These are phyloP conservation scores for Globisporangium nodosum DNA, from an alignment of 352 stramenopile species.

Conservation along the genomic window DNA sequence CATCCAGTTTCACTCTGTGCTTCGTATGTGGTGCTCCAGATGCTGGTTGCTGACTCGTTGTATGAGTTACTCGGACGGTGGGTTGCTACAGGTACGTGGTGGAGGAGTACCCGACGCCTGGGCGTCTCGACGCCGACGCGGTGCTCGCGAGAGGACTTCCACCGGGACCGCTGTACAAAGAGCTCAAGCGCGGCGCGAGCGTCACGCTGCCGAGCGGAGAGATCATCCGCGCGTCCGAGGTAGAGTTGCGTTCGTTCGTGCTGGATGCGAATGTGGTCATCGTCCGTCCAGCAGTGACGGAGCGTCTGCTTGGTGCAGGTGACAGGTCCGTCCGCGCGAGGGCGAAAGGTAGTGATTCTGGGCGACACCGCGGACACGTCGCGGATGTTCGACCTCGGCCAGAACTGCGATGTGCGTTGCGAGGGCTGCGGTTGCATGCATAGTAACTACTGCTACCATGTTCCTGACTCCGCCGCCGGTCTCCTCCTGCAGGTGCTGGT, in stretches of 20 bases:
- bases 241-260: slow-evolving; percentile 14
- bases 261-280: neutral
- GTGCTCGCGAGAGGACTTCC: slow-evolving; percentile 78
- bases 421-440: too few species aligned
- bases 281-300: neutral
- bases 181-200: slow-evolving; percentile 85
- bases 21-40: too few species aligned
- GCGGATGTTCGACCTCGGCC: slow-evolving; percentile 68
- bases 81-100: slow-evolving; percentile 54
- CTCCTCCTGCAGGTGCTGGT: slow-evolving; percentile 56
- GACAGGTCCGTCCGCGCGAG: slow-evolving; percentile 44
- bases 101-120: slow-evolving; percentile 63
- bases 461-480: neutral
- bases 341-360: slow-evolving; percentile 74
- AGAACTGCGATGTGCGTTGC: slow-evolving; percentile 59
- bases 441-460: neutral
- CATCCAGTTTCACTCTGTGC: too few species aligned
- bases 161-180: slow-evolving; percentile 84
- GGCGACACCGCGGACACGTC: slow-evolving; percentile 74
- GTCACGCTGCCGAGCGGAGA: slow-evolving; percentile 80
- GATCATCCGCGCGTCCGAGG: slow-evolving; percentile 72
- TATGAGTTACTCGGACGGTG: neutral
- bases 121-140: slow-evolving; percentile 83
- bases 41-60: neutral
- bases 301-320: slow-evolving; percentile 24